Conservation (phyloP, 1,284 basidiomycete species). For the Hortiboletus rubellus region DNA sequence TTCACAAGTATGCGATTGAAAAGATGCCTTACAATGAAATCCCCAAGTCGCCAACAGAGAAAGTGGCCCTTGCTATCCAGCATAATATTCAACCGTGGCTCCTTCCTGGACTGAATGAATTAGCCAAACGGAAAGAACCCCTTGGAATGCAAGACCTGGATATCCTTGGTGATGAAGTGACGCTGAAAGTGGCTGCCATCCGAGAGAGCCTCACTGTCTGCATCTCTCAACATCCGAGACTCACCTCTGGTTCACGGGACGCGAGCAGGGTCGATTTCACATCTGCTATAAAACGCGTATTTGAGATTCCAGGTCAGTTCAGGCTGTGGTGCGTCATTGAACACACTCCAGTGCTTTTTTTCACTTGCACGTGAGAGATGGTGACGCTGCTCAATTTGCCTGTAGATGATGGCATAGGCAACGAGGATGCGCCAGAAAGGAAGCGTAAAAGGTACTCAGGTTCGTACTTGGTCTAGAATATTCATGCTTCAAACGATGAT, state of each 20-base stretch:
- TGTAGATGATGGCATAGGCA: not conserved
- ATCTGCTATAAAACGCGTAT: conserved; percentile 8
- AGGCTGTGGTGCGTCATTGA: not conserved
- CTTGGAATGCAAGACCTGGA: conserved; percentile 17
- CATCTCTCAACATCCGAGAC: too few species aligned
- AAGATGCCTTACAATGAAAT: conserved; percentile 17
- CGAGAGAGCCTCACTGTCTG: conserved; percentile 15
- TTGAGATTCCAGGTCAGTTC: conserved; percentile 12
- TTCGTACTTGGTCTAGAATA: not conserved
- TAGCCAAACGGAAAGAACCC: conserved; percentile 20
- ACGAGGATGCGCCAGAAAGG: not conserved
- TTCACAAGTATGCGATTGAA: conserved; percentile 11
- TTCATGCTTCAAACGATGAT: not conserved
- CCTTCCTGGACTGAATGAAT: conserved; percentile 21
- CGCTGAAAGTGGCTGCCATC: conserved; percentile 24
- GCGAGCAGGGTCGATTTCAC: conserved; percentile 20
- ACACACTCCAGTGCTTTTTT: not conserved
- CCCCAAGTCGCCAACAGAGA: conserved; percentile 15
- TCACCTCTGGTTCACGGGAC: conserved; percentile 1
- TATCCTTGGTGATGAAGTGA: conserved; percentile 17
- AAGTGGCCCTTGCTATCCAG: conserved; percentile 22
- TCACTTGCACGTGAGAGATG: not conserved
- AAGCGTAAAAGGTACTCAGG: not conserved
- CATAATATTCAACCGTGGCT: conserved; percentile 23
- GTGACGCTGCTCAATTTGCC: not conserved